These are phyloP conservation scores for Myxozyma melibiosi DNA, from an alignment of 805 yeast species.

Conservation along the genomic window DNA sequence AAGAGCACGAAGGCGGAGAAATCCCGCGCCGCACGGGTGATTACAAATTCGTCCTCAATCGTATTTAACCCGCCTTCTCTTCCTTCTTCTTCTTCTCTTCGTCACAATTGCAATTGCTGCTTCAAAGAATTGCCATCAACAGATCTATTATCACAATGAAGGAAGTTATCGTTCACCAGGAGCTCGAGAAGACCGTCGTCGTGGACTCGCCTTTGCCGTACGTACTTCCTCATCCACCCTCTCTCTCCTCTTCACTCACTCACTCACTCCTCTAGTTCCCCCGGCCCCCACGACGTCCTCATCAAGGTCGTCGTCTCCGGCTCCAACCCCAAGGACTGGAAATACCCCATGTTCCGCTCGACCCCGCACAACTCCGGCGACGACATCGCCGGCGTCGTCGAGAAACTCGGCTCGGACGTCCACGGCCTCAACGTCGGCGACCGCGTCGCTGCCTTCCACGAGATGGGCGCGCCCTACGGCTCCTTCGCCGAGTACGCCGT, in stretches of 20 bases:
- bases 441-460: slow-evolving; percentile 30
- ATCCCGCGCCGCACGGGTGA: no score
- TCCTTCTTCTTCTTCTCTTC: no score
- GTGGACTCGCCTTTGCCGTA: slow-evolving; percentile 16
- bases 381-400: slow-evolving; percentile 29
- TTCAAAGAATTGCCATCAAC: no score
- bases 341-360: slow-evolving; percentile 3
- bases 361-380: slow-evolving; percentile 27
- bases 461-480: slow-evolving; percentile 20
- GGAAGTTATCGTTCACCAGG: slow-evolving; percentile 17
- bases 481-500: slow-evolving; percentile 30
- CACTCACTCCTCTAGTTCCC: slow-evolving; percentile 1
- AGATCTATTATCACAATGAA: no score
- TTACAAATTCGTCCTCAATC: no score
- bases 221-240: background rate
- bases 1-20: no score
- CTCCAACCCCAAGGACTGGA: slow-evolving; percentile 33
- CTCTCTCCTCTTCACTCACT: background rate
- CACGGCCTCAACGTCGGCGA: slow-evolving; percentile 23
- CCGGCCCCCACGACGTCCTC: slow-evolving; percentile 19
- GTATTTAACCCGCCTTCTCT: no score
- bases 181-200: slow-evolving; percentile 1
- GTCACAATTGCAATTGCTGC: no score
- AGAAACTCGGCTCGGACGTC: slow-evolving; percentile 20
- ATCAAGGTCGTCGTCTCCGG: slow-evolving; percentile 30